Base-by-base conservation (phyloP, 2,329 filamentous ascomycete genomes). In the Drechslerella coelobrocha region DNA sequence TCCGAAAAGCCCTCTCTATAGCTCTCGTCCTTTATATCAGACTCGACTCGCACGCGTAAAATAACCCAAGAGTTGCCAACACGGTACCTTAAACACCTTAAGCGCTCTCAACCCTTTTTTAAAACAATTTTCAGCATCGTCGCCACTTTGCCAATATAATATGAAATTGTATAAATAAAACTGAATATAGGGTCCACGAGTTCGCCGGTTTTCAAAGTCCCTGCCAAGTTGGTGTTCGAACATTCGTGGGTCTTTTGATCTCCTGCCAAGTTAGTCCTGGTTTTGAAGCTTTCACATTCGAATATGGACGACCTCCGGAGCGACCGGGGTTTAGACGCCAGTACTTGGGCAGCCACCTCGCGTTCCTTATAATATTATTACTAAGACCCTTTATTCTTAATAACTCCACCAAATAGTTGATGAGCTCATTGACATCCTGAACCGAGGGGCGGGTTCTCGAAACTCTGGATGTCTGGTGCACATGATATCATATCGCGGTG, bases 261-360 rank as follows among this genome's bases (percentile, higher is more conserved):
- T 60, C 43, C 56, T 60, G 56, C 56, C 56, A 50, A 60, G 43
- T 50, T 43, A 10, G 56, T 14, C 2, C 2, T 41, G 27, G 27
- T 24, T 60, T 60, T 51, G 47, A 52, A 31, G 21, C 34, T 39
- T n/a, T n/a, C n/a, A n/a, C n/a, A n/a, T n/a, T n/a, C n/a, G n/a
- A 37, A 37, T 37, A 37, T 37, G 31, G 8, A 37, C n/a, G 8
- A 37, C 8, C n/a, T 37, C 31, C 31, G 8, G 31, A 37, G 31
- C 31, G n/a, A n/a, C n/a, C n/a, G n/a, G n/a, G n/a, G n/a, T n/a
- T n/a, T n/a, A n/a, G n/a, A n/a, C n/a, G n/a, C n/a, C n/a, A n/a
- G n/a, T n/a, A n/a, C n/a, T n/a, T n/a, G n/a, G n/a, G n/a, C n/a
- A n/a, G n/a, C n/a, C n/a, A n/a, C n/a, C n/a, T n/a, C n/a, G 34